Evolutionary conservation across 2,329 filamentous ascomycete species (phyloP), one percentile per base, ranked within the genome.

Genomic region (Botrytis deweyae): DNA sequence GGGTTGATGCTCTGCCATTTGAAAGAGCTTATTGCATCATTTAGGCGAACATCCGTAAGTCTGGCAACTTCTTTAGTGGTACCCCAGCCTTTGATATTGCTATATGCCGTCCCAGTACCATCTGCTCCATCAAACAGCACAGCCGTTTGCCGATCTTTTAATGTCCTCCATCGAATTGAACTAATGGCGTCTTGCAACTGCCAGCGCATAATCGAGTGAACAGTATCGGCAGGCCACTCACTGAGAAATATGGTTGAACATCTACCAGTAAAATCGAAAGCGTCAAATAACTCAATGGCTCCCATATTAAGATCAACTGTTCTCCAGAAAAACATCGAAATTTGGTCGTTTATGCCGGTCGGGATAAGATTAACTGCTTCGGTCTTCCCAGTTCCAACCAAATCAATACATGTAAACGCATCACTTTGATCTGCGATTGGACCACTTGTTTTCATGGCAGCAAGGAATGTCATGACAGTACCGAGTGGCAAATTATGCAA

Each of bases 281-380:
- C 64, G 18, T 67, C 64, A 29, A 67, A 52, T 20, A 67, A 29
- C 33, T 67, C 64, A 10, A 52, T n/a, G 18, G 64, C 64, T 7
- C 64, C 64, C 29, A 67, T 52, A 14, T 67, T 67, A 7, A 67
- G 64, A 67, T 67, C 64, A 10, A 67, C 29, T 9, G 9, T 67
- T 38, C 64, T 33, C 64, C 64, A 67, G 25, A 67, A 67, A 18
- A 52, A 67, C 64, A 49, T 67, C 12, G 64, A 67, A 22, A 67
- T 18, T 12, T 67, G 20, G 22, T 67, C 64, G 20, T 67, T 52
- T 10, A 67, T 38, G 12, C 44, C 64, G 44, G 9, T 33, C 2
- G 6, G 18, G 3, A 67, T 36, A 3, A 67, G 33, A 22, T 67
- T 10, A 12, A 10, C n/a, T 3, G 29, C n/a, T n/a, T 67, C 44